Percentiles rank a stretch among this genome's conserved stretches.
Evolutionary conservation across 23 red algal genomes (phyloP).

Genomic region (Gracilaria gracilis): DNA sequence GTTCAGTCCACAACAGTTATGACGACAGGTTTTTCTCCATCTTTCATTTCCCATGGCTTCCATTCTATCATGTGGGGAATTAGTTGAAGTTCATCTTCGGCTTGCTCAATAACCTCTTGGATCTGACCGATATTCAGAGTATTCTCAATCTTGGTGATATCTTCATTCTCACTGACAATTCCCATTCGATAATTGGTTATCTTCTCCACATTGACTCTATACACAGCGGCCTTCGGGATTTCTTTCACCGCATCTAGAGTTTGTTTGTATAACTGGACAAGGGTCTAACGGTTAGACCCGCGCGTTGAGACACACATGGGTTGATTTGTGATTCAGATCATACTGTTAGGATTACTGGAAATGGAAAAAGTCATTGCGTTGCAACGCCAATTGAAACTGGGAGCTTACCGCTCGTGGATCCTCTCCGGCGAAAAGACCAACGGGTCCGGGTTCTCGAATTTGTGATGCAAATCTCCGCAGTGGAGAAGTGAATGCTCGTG

Average conservation of each 20-base stretch:
- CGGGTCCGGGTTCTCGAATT: constrained; percentile 42
- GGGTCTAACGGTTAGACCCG: too few species aligned
- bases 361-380: not conserved
- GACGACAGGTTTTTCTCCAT: constrained; percentile 49
- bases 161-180: constrained; percentile 65
- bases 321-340: not conserved
- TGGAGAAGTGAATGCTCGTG: constrained; percentile 3
- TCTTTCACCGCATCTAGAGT: constrained; percentile 73
- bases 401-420: constrained; percentile 58
- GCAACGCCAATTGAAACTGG: not conserved
- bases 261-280: constrained; percentile 68
- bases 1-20: constrained; percentile 80
- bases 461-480: constrained; percentile 1
- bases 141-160: constrained; percentile 73
- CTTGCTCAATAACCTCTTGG: constrained; percentile 80
- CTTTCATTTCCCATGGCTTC: constrained; percentile 80
- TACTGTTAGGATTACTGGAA: not conserved
- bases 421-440: constrained; percentile 26
- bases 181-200: constrained; percentile 77
- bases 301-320: not conserved
- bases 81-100: constrained; percentile 76
- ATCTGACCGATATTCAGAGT: constrained; percentile 73
- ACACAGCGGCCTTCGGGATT: constrained; percentile 73
- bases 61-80: constrained; percentile 82
- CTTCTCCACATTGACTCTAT: constrained; percentile 88